Evolutionary conservation across 805 yeast species (phyloP).

Genomic region (Myxozyma neglecta): DNA sequence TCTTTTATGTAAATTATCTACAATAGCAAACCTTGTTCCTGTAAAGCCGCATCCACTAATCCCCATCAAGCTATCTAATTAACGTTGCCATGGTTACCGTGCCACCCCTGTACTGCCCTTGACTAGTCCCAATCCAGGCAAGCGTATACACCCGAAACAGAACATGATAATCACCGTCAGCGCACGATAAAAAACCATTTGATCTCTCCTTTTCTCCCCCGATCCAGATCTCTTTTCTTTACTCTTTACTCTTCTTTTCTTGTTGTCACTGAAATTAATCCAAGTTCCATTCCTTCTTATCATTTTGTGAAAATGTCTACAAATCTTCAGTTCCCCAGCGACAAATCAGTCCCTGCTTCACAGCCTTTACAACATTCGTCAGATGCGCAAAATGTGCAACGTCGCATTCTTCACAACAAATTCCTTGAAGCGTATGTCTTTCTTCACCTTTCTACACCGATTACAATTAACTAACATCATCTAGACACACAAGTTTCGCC

Average conservation of each 20-base stretch:
- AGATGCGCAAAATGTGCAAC: conserved; percentile 13
- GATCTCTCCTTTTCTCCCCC: neutral
- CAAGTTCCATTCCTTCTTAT: neutral
- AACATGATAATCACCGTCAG: neutral
- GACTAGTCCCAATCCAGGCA: neutral
- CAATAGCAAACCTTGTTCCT: neutral
- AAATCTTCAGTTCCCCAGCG: neutral
- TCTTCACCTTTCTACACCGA: neutral
- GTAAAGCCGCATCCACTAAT: neutral
- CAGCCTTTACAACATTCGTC: conserved; percentile 14
- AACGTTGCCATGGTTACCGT: conserved; percentile 1
- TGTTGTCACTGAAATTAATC: neutral
- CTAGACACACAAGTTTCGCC: conserved; percentile 39
- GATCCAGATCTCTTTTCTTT: neutral
- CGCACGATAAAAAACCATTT: neutral
- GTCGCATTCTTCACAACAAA: conserved; percentile 25
- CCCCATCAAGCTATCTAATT: neutral
- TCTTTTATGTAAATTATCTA: too few relatives aligned
- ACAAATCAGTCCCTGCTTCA: neutral
- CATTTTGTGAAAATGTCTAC: neutral
- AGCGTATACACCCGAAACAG: conserved; percentile 6
- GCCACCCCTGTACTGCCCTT: neutral
- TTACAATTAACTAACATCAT: neutral
- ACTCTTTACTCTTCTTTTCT: neutral
- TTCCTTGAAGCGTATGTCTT: conserved; percentile 26